Evolutionary conservation across 1,284 basidiomycete species (phyloP).

Genomic region (Puccinia novopanici): DNA sequence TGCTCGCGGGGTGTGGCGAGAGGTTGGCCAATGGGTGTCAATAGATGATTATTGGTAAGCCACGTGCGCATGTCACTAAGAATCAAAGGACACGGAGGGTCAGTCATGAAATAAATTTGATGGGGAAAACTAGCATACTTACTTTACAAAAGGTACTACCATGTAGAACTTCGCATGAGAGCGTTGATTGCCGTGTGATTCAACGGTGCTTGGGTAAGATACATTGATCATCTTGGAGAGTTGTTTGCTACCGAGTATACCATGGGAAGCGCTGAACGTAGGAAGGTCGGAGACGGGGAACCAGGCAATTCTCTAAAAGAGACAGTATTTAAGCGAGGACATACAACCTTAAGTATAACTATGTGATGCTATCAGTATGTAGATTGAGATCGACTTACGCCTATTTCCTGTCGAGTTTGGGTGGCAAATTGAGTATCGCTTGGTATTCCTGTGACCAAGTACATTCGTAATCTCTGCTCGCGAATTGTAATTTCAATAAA

Average conservation of each 20-base stretch:
- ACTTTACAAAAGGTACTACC: slow-evolving; percentile 92
- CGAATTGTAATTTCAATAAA: slow-evolving; percentile 84
- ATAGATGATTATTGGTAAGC: slow-evolving; percentile 34
- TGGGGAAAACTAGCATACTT: neutral
- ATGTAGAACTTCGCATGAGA: slow-evolving; percentile 81
- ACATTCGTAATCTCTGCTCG: slow-evolving; percentile 81
- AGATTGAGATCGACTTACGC: slow-evolving; percentile 66
- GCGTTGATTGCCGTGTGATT: slow-evolving; percentile 59
- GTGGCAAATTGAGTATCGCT: slow-evolving; percentile 89
- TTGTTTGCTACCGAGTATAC: slow-evolving; percentile 56
- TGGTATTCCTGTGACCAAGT: slow-evolving; percentile 84
- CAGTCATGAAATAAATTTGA: neutral
- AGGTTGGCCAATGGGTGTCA: slow-evolving; percentile 26
- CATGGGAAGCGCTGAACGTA: slow-evolving; percentile 79
- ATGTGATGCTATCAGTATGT: slow-evolving; percentile 30
- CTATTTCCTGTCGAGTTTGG: slow-evolving; percentile 95
- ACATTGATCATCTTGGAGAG: slow-evolving; percentile 62
- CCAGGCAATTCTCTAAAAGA: slow-evolving; percentile 89
- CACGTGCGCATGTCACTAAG: slow-evolving; percentile 43
- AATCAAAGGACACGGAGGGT: neutral
- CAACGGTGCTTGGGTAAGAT: slow-evolving; percentile 60
- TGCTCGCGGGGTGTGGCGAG: slow-evolving; percentile 30
- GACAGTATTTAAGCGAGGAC: neutral
- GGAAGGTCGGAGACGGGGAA: slow-evolving; percentile 86
- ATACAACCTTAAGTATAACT: slow-evolving; percentile 37